A percentile compares a stretch with the other conserved stretches of the same genome.
Evolutionary conservation across 1,284 basidiomycete species (phyloP).

Genomic region (Trametes hirsuta): DNA sequence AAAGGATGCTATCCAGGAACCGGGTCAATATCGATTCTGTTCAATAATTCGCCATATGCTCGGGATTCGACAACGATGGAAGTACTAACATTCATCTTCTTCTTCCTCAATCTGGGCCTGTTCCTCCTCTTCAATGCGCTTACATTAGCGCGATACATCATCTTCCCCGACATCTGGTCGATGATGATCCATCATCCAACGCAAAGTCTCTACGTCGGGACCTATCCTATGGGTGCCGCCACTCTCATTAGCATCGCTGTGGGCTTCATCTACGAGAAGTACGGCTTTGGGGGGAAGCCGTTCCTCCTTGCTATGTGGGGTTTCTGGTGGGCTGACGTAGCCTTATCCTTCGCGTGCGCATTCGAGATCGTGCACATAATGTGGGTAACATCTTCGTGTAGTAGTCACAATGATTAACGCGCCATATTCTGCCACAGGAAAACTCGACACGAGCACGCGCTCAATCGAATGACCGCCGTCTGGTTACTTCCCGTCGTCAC

Average conservation of each 20-base stretch:
- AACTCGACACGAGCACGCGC: slow-evolving; percentile 53
- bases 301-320: slow-evolving; percentile 58
- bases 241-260: slow-evolving; percentile 47
- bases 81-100: slow-evolving; percentile 45
- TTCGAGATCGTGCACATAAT: slow-evolving; percentile 61
- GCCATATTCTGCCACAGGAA: slow-evolving; percentile 44
- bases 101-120: slow-evolving; percentile 56
- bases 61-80: slow-evolving; percentile 33
- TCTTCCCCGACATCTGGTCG: slow-evolving; percentile 47
- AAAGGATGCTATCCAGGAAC: slow-evolving; percentile 32
- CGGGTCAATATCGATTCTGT: slow-evolving; percentile 40
- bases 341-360: slow-evolving; percentile 50
- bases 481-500: slow-evolving; percentile 70
- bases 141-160: slow-evolving; percentile 48
- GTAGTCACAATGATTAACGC: not conserved
- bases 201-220: slow-evolving; percentile 64
- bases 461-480: slow-evolving; percentile 49
- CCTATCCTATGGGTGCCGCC: slow-evolving; percentile 61
- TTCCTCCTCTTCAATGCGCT: slow-evolving; percentile 50
- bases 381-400: slow-evolving; percentile 33
- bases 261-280: slow-evolving; percentile 32
- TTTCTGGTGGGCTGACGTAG: slow-evolving; percentile 64
- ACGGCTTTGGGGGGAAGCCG: slow-evolving; percentile 44
- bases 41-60: slow-evolving; percentile 46
- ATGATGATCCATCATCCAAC: slow-evolving; percentile 50